Percentiles rank a stretch among this genome's conserved stretches.
Evolutionary conservation across 176 grass and related monocot species (phyloP).

Genomic region (Tillandsia fasciculata): DNA sequence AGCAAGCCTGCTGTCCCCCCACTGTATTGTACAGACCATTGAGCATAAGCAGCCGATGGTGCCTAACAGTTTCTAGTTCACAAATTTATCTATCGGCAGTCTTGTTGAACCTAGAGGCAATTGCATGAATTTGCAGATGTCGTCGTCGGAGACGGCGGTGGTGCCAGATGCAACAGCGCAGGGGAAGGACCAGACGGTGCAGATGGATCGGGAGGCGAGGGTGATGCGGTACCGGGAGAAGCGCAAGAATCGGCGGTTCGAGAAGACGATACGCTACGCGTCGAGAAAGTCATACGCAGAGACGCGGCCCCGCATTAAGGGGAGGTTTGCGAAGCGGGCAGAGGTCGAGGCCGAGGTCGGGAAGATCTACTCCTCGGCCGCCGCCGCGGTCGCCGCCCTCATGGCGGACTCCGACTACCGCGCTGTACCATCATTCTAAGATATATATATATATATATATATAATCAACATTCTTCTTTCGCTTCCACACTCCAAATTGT

Average conservation of each 20-base stretch:
- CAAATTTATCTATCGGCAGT: neutral
- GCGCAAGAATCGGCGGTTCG: conserved; percentile 69
- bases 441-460: too few species aligned
- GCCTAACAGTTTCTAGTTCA: neutral
- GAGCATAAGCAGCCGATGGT: too few species aligned
- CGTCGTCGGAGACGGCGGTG: conserved; percentile 73
- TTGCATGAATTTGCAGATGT: conserved; percentile 30
- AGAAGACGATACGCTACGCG: conserved; percentile 89
- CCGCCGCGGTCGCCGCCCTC: conserved; percentile 1
- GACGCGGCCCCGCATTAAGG: conserved; percentile 74
- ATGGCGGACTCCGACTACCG: conserved; percentile 6
- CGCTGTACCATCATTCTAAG: conserved; percentile 1
- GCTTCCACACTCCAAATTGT: too few species aligned
- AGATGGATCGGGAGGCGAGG: conserved; percentile 49
- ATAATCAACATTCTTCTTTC: too few species aligned
- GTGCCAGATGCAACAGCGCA: conserved; percentile 44
- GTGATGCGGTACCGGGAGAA: conserved; percentile 82
- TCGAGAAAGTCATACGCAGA: conserved; percentile 78
- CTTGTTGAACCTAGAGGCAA: neutral
- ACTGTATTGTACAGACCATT: too few species aligned
- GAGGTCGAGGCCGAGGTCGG: conserved; percentile 16
- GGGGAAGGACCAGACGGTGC: neutral
- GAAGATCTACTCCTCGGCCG: conserved; percentile 14
- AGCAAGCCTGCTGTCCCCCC: too few species aligned
- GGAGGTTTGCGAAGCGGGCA: conserved; percentile 58